A percentile compares a stretch with the other conserved stretches of the same genome.
These are phyloP conservation scores for Amauroascus verrucosus DNA, from an alignment of 2,329 filamentous ascomycete species.

Conservation along the genomic window DNA sequence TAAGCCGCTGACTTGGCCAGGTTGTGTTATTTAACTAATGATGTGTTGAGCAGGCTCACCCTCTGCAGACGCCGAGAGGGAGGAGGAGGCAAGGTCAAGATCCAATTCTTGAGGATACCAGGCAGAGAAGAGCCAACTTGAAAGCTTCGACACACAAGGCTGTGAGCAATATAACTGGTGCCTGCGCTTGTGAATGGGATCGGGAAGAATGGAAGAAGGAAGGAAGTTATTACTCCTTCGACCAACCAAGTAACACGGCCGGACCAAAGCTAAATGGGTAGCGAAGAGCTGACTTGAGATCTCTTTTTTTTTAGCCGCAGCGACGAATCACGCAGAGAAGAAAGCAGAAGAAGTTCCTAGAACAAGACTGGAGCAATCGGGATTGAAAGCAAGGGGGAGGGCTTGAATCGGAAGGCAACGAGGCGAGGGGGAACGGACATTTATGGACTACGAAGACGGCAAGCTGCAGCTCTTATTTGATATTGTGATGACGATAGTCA, in stretches of 20 bases:
- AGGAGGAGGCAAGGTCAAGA: too few species aligned
- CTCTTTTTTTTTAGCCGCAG: conserved; percentile 7
- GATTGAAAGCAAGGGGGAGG: conserved; percentile 7
- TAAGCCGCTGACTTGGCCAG: too few species aligned
- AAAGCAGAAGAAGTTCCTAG: neutral
- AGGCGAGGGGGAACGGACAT: conserved; percentile 13
- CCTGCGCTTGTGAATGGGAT: conserved; percentile 5
- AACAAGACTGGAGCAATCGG: conserved; percentile 7
- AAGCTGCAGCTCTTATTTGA: conserved; percentile 37
- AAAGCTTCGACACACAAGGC: neutral
- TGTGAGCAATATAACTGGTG: conserved; percentile 1
- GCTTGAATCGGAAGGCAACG: neutral
- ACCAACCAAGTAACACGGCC: too few species aligned
- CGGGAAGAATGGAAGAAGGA: too few species aligned
- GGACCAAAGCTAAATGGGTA: too few species aligned
- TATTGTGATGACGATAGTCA: conserved; percentile 35
- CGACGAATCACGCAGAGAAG: conserved; percentile 9
- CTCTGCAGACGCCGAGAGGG: neutral
- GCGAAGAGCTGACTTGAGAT: neutral
- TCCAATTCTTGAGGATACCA: neutral
- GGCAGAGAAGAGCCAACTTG: neutral
- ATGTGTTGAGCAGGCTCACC: neutral
- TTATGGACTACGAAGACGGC: conserved; percentile 28
- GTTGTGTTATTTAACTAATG: neutral
- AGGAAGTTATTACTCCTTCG: too few species aligned